Base-by-base conservation (phyloP, 2,329 filamentous ascomycete genomes). In the Chaetomiaceae sp. region DNA sequence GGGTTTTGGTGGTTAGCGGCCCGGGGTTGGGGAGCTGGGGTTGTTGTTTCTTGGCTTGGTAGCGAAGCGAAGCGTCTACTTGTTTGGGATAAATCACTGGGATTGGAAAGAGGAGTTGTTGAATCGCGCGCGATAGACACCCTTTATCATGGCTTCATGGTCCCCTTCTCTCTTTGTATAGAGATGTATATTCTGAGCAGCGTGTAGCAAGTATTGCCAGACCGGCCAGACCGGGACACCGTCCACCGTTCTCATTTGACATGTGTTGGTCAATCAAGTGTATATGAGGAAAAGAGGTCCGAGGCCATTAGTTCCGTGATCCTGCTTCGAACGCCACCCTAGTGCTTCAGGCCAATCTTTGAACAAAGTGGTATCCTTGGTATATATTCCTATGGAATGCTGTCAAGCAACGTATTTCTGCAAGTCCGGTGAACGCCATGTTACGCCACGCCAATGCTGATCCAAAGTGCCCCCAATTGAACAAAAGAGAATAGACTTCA, bases 111-210 rank as follows among this genome's bases (percentile, higher is more conserved):
- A 5, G 31, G 17, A 31, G 29, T 8, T 8, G 40, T 17, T 20
- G 34, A 40, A 17, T 17, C 22, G 22, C 23, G 37, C 22, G 37
- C 22, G 47, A n/a, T 20, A 17, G 27, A 12, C 9, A 9, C 15
- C 23, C 19, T 22, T 19, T 55, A n/a, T 54, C 29, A 37, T 48
- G 11, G 20, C n/a, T 51, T 50, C 34, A 23, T 33, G 29, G 23
- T 40, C 15, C 27, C 25, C 19, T 40, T 56, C 25, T 50, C 20
- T 37, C 31, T 19, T 42, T 22, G 20, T 49, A 31, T 37, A 44
- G 50, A 56, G 34, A n/a, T 51, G 31, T 20, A 25, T 14, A 23
- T 20, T 23, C 25, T 29, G 23, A 11, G n/a, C 19, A 11, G 31
- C 25, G 17, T 48, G 36, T 37, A 38, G 23, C 36, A 29, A 23